phyloP scores from a whole-genome alignment of 371 early-diverging fungal genomes.

The Mucor mucedo region DNA sequence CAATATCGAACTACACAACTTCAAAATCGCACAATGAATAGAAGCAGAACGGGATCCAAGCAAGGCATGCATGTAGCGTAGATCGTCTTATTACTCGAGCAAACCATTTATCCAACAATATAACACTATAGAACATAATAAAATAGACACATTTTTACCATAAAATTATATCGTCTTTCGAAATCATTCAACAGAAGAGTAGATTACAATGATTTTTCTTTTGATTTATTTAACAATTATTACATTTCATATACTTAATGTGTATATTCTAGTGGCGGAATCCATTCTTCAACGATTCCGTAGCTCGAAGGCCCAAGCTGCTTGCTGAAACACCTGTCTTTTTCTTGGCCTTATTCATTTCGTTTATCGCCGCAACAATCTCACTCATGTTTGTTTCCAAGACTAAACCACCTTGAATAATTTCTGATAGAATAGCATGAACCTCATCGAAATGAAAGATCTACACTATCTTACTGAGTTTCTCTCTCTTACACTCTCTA shows the following conservation, averaged over 20 bases:
- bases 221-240: constrained; percentile 2
- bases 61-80: constrained; percentile 1
- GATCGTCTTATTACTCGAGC: not conserved
- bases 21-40: constrained; percentile 39
- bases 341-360: constrained; percentile 26
- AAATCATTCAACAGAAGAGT: not conserved
- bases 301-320: constrained; percentile 45
- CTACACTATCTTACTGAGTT: constrained; percentile 32
- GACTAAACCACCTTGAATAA: constrained; percentile 81
- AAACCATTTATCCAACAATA: too few relatives aligned
- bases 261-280: constrained; percentile 40
- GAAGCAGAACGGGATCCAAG: constrained; percentile 20
- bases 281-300: constrained; percentile 46
- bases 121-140: not conserved
- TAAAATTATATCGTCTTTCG: too few relatives aligned
- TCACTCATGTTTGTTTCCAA: constrained; percentile 71
- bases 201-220: not conserved
- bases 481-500: not conserved
- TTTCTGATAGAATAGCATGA: constrained; percentile 78
- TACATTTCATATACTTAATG: too few relatives aligned
- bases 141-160: not conserved
- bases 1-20: constrained; percentile 87
- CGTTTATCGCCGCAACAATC: constrained; percentile 66
- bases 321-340: constrained; percentile 37
- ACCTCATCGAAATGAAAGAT: constrained; percentile 77